These are phyloP conservation scores for Agapanthus africanus DNA, from an alignment of 106 monocot genomes.

Conservation along the genomic window DNA sequence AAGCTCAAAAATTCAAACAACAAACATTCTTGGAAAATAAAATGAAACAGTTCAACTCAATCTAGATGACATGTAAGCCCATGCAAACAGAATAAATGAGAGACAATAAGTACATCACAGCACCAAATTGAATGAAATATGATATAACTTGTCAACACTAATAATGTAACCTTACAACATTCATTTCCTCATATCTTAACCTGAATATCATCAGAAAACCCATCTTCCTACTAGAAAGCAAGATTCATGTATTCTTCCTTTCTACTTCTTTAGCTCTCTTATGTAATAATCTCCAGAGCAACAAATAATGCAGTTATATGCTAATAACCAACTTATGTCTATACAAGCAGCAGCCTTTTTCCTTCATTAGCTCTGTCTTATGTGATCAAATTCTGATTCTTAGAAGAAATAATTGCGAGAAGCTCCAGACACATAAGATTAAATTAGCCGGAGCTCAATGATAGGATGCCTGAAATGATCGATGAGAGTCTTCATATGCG, in stretches of 20 bases:
- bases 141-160: neutral
- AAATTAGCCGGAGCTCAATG: neutral
- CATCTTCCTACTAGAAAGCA: no score
- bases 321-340: neutral
- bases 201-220: no score
- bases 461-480: neutral
- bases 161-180: neutral
- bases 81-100: no score
- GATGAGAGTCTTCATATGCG: no score
- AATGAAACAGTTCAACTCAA: no score
- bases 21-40: no score
- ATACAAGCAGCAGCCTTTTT: neutral
- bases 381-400: no score
- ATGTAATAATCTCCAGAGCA: neutral
- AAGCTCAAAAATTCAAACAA: no score
- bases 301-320: slow-evolving; percentile 8
- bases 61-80: no score
- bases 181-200: neutral
- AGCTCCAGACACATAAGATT: neutral
- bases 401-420: neutral
- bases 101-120: neutral
- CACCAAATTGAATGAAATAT: neutral
- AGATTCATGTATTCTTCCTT: neutral
- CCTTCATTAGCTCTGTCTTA: no score
- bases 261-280: neutral